Conservation (phyloP, 805 yeast genomes). For the Kuraishia cidri region DNA sequence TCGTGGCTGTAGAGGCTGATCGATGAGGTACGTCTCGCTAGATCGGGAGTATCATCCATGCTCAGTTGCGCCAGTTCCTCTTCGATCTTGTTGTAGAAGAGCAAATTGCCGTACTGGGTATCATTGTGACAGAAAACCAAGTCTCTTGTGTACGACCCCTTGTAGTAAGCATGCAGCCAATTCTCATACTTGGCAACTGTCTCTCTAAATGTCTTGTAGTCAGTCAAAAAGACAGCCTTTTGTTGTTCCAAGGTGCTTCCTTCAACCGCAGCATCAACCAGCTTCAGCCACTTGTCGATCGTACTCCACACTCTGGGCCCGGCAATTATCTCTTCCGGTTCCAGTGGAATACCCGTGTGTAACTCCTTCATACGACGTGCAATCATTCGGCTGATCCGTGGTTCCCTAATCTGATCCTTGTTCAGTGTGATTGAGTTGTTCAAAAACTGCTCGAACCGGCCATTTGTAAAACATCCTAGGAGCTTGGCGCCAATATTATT, state of each 20-base stretch:
- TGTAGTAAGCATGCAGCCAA: conserved; percentile 53
- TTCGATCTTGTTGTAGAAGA: conserved; percentile 31
- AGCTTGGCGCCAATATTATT: conserved; percentile 83
- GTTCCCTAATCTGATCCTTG: conserved; percentile 63
- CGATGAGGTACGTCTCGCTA: not conserved
- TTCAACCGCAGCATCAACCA: conserved; percentile 34
- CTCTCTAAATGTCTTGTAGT: conserved; percentile 40
- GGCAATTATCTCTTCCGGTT: conserved; percentile 38
- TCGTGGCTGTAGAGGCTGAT: not conserved
- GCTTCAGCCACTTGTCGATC: conserved; percentile 61
- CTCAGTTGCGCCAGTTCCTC: conserved; percentile 1
- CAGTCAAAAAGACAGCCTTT: conserved; percentile 29
- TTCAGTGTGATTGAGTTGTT: conserved; percentile 75
- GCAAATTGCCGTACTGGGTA: conserved; percentile 90
- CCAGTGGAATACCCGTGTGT: conserved; percentile 69
- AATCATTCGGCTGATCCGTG: conserved; percentile 70
- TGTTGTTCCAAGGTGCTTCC: conserved; percentile 25
- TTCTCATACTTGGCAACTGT: conserved; percentile 42
- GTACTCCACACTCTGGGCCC: conserved; percentile 69
- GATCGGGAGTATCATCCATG: not conserved
- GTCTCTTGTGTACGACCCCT: conserved; percentile 30
- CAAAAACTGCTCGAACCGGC: conserved; percentile 89
- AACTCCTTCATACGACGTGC: conserved; percentile 96
- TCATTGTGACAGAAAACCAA: conserved; percentile 91
- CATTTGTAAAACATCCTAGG: conserved; percentile 85